Conservation (phyloP, 495 filamentous ascomycete species). For the Penicillium ochrochloron region DNA sequence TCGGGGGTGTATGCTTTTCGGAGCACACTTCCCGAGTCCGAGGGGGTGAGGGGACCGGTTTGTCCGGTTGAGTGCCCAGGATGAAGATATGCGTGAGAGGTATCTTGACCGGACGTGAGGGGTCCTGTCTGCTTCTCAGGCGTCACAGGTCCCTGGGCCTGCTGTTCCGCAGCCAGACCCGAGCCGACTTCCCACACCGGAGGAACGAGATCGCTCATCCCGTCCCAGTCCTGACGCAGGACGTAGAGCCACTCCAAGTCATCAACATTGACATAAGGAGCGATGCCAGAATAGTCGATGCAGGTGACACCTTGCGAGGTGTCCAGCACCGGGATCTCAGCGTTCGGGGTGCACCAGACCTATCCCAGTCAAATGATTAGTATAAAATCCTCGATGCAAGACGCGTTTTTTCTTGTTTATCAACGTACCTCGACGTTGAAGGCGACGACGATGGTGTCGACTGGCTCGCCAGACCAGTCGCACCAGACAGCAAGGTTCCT, state of each 20-base stretch:
- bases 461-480: slow-evolving; percentile 38
- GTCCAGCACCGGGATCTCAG: slow-evolving; percentile 5
- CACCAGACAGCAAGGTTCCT: slow-evolving; percentile 41
- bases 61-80: neutral
- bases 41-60: neutral
- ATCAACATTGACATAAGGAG: too few relatives aligned
- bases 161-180: neutral
- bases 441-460: slow-evolving; percentile 32
- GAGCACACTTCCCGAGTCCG: slow-evolving; percentile 10
- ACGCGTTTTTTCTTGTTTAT: neutral
- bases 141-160: neutral
- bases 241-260: too few relatives aligned
- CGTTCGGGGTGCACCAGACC: slow-evolving; percentile 14
- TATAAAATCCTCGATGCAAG: neutral
- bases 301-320: neutral
- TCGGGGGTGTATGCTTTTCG: slow-evolving; percentile 7
- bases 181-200: too few relatives aligned
- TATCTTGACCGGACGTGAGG: neutral
- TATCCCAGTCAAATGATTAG: neutral
- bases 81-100: neutral
- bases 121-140: neutral
- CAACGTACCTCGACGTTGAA: slow-evolving; percentile 36
- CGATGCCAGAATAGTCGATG: neutral
- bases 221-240: too few relatives aligned
- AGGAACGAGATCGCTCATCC: too few relatives aligned